phyloP scores from a whole-genome alignment of 805 yeast species.

The Ogataea neopini region DNA sequence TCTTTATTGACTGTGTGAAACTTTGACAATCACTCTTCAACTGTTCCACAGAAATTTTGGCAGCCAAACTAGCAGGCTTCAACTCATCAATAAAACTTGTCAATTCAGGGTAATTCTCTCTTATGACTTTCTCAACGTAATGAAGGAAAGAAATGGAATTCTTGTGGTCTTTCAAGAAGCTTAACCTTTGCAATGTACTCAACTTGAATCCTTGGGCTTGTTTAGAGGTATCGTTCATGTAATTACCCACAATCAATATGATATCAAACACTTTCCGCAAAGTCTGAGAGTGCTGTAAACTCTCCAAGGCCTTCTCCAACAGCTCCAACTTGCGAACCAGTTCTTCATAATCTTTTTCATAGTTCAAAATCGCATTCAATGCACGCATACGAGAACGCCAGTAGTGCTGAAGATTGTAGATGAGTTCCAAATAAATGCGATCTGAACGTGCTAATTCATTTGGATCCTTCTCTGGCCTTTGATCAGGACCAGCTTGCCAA shows the following conservation, averaged over 20 bases:
- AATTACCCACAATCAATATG: constrained; percentile 90
- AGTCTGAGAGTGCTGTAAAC: constrained; percentile 63
- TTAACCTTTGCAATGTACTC: constrained; percentile 84
- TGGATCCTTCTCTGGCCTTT: constrained; percentile 67
- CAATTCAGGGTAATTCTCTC: constrained; percentile 80
- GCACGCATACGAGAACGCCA: constrained; percentile 95
- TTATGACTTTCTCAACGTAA: constrained; percentile 85
- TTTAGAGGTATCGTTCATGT: constrained; percentile 90
- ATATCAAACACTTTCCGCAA: constrained; percentile 76
- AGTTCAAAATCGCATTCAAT: constrained; percentile 63
- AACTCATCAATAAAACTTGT: constrained; percentile 75
- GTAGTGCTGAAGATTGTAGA: constrained; percentile 80
- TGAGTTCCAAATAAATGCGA: constrained; percentile 75
- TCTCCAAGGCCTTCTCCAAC: constrained; percentile 72
- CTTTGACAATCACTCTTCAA: constrained; percentile 70
- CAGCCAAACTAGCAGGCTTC: constrained; percentile 54
- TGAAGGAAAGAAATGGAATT: constrained; percentile 89
- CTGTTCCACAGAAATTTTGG: constrained; percentile 81
- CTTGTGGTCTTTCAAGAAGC: constrained; percentile 85
- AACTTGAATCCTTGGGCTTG: constrained; percentile 93
- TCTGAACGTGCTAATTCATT: constrained; percentile 84
- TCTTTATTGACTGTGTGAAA: constrained; percentile 59
- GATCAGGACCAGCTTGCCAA: constrained; percentile 47
- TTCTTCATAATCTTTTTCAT: constrained; percentile 77
- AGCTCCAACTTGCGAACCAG: constrained; percentile 63